Conservation (phyloP, 2,329 filamentous ascomycete genomes). For the Aureobasidium sp. region DNA sequence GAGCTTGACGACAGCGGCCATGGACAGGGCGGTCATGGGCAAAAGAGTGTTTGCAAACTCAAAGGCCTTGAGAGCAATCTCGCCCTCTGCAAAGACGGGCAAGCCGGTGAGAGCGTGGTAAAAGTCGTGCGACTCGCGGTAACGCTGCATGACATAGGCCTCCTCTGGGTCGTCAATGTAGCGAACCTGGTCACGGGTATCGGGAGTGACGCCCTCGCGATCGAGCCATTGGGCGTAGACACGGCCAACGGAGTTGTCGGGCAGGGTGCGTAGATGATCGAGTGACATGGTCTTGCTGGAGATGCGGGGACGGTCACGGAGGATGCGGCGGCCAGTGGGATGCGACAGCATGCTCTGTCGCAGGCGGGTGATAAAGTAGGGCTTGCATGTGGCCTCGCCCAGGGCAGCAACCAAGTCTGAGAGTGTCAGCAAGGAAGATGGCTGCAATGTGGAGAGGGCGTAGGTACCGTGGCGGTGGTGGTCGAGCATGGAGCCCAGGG, state of each 20-base stretch:
- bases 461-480: constrained; percentile 67
- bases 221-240: constrained; percentile 90
- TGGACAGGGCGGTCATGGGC: constrained; percentile 87
- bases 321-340: constrained; percentile 80
- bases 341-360: constrained; percentile 83
- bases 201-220: constrained; percentile 84
- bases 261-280: constrained; percentile 62
- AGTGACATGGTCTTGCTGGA: constrained; percentile 66
- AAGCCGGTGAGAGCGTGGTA: constrained; percentile 91
- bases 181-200: constrained; percentile 72
- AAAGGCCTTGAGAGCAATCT: constrained; percentile 95
- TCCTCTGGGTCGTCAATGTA: constrained; percentile 95
- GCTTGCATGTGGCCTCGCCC: constrained; percentile 90
- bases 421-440: background rate
- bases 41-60: constrained; percentile 92
- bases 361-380: constrained; percentile 89
- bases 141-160: constrained; percentile 97
- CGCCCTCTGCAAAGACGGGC: constrained; percentile 87
- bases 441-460: background rate
- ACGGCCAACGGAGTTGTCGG: constrained; percentile 66
- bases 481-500: constrained; percentile 57
- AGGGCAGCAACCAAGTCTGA: constrained; percentile 89
- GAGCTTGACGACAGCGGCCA: constrained; percentile 62
- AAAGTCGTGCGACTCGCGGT: constrained; percentile 95
- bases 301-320: constrained; percentile 82